These are phyloP conservation scores for Paraphaeosphaeria sporulosa DNA, from an alignment of 2,329 filamentous ascomycete species.

Conservation along the genomic window DNA sequence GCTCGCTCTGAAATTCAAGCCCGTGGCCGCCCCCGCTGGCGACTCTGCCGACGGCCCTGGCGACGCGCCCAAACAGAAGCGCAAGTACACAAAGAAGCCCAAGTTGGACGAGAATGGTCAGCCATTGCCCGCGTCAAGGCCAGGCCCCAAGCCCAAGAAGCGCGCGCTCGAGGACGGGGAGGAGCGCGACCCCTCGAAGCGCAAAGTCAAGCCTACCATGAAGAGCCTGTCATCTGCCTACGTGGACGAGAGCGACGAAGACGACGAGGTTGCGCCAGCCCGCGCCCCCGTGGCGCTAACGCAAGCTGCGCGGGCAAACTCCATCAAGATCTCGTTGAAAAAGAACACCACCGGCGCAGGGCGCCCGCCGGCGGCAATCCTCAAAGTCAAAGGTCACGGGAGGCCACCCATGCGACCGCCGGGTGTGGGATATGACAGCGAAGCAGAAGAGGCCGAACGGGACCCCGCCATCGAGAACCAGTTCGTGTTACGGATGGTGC, in stretches of 20 bases:
- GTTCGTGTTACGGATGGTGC: slow-evolving; percentile 86
- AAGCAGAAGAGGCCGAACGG: slow-evolving; percentile 86
- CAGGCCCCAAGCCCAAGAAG: slow-evolving; percentile 41
- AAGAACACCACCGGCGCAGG: slow-evolving; percentile 31
- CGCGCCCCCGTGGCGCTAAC: slow-evolving; percentile 9
- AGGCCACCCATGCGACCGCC: slow-evolving; percentile 60
- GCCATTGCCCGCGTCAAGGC: slow-evolving; percentile 33
- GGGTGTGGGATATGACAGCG: slow-evolving; percentile 95
- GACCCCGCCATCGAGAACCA: slow-evolving; percentile 92
- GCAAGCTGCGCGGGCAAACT: slow-evolving; percentile 30
- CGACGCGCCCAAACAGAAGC: slow-evolving; percentile 51
- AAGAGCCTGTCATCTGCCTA: slow-evolving; percentile 37
- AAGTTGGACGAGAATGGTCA: slow-evolving; percentile 43
- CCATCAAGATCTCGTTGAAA: slow-evolving; percentile 44
- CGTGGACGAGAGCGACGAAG: slow-evolving; percentile 33
- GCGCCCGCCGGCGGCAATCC: slow-evolving; percentile 32
- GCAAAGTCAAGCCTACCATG: slow-evolving; percentile 44
- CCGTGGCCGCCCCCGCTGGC: slow-evolving; percentile 35
- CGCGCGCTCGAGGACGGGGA: slow-evolving; percentile 47
- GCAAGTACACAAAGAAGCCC: slow-evolving; percentile 53
- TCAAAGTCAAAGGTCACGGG: slow-evolving; percentile 46
- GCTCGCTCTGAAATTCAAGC: slow-evolving; percentile 40
- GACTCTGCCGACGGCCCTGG: slow-evolving; percentile 13
- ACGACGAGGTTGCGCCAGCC: slow-evolving; percentile 28
- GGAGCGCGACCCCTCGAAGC: slow-evolving; percentile 41